phyloP scores from a whole-genome alignment of 2,329 filamentous ascomycete genomes.

The Colletotrichum lentis region DNA sequence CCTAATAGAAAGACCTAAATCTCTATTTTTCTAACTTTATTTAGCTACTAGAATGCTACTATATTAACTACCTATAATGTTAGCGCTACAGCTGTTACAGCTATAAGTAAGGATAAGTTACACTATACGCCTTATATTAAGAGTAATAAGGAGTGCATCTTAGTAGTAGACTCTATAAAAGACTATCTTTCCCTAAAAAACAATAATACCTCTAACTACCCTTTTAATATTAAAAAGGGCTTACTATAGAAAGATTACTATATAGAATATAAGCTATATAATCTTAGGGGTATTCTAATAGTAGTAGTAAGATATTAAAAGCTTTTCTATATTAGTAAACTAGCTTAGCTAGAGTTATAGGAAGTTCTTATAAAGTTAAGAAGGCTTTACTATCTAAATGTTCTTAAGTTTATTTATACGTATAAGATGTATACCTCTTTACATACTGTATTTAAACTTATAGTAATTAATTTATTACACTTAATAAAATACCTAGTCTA shows the following conservation, averaged over 20 bases:
- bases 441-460: not conserved
- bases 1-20: not conserved
- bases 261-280: not conserved
- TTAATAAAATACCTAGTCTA: not conserved
- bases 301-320: slow-evolving; percentile 11
- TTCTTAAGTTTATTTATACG: slow-evolving; percentile 1
- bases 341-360: not conserved
- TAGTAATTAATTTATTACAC: not conserved
- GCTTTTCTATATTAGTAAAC: not conserved
- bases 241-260: not conserved
- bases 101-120: too few species aligned
- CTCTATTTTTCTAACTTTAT: not conserved
- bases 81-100: too few species aligned
- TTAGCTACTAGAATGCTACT: not conserved
- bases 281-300: not conserved
- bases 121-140: too few species aligned
- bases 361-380: not conserved
- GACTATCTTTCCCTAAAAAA: too few species aligned
- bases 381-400: not conserved
- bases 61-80: too few species aligned
- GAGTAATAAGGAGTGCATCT: too few species aligned
- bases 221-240: too few species aligned
- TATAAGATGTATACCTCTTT: not conserved
- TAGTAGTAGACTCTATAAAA: too few species aligned
- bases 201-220: too few species aligned